These are phyloP conservation scores for Triangularia verruculosa DNA, from an alignment of 2,329 filamentous ascomycete genomes.

Conservation along the genomic window DNA sequence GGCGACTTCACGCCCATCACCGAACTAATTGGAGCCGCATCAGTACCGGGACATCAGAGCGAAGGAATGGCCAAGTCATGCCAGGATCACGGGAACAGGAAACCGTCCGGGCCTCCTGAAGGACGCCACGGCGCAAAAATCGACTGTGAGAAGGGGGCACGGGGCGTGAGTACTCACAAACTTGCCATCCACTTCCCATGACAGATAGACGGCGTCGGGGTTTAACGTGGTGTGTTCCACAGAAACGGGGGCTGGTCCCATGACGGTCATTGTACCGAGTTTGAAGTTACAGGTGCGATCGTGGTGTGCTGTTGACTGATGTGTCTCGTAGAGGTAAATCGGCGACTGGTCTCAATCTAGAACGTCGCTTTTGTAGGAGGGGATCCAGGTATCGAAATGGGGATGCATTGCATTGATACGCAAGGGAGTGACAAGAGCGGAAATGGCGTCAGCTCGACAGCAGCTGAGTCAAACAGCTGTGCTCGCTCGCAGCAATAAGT, in stretches of 20 bases:
- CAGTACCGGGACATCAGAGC: not conserved
- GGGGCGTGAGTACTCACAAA: conserved; percentile 9
- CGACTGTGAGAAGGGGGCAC: not conserved
- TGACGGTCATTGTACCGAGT: not conserved
- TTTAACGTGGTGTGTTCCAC: not conserved
- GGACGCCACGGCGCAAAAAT: not conserved
- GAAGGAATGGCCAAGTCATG: not conserved
- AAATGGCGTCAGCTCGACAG: not conserved
- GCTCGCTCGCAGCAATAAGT: not conserved
- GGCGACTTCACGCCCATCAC: conserved; percentile 72
- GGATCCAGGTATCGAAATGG: not conserved
- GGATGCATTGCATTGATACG: not conserved
- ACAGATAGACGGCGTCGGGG: conserved; percentile 7
- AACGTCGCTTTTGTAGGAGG: not conserved
- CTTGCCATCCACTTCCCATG: conserved; percentile 18
- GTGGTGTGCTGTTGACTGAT: not conserved
- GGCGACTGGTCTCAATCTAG: not conserved
- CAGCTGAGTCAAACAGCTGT: not conserved
- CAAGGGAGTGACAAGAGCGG: not conserved
- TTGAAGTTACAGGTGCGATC: not conserved
- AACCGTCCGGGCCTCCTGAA: conserved; percentile 20
- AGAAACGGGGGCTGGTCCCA: not conserved
- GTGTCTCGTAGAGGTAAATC: not conserved
- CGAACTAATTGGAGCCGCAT: conserved; percentile 40
- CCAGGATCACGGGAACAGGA: not conserved